Evolutionary conservation across 2,329 filamentous ascomycete species (phyloP).

Genomic region (Talaromyces sp.): DNA sequence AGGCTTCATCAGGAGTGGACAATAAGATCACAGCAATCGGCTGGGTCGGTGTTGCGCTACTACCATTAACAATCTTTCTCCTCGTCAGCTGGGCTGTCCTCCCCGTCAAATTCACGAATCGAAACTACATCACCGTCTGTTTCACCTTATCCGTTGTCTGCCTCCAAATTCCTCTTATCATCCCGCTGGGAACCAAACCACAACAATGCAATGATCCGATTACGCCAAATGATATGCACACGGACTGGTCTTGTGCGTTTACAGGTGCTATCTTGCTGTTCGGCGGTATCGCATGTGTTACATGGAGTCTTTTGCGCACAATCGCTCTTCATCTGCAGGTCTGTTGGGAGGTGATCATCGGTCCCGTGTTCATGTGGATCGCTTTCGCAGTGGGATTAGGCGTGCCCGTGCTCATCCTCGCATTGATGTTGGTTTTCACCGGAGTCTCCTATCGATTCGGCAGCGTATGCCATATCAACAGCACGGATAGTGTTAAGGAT

Average conservation of each 20-base stretch:
- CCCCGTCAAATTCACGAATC: constrained; percentile 82
- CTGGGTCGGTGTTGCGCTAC: constrained; percentile 75
- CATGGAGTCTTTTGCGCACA: constrained; percentile 89
- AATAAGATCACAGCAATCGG: constrained; percentile 66
- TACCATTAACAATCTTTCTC: constrained; percentile 71
- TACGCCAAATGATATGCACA: constrained; percentile 89
- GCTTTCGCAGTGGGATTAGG: constrained; percentile 81
- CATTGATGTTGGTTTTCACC: constrained; percentile 75
- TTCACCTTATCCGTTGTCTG: constrained; percentile 72
- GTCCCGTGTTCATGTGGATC: constrained; percentile 83
- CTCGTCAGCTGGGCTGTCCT: constrained; percentile 76
- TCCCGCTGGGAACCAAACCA: constrained; percentile 76
- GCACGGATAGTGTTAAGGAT: constrained; percentile 74
- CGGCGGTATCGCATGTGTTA: constrained; percentile 77
- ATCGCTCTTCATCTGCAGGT: constrained; percentile 95
- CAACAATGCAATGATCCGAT: constrained; percentile 85
- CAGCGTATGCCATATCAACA: constrained; percentile 89
- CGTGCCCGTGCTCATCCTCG: constrained; percentile 72
- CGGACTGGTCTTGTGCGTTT: constrained; percentile 76
- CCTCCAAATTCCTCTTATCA: constrained; percentile 89
- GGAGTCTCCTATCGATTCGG: constrained; percentile 95
- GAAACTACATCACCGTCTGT: constrained; percentile 91
- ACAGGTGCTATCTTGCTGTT: constrained; percentile 83
- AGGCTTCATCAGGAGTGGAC: constrained; percentile 47
- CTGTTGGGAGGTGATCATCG: constrained; percentile 92